phyloP scores from a whole-genome alignment of 2,329 filamentous ascomycete species.

The Penicillium sp. region DNA sequence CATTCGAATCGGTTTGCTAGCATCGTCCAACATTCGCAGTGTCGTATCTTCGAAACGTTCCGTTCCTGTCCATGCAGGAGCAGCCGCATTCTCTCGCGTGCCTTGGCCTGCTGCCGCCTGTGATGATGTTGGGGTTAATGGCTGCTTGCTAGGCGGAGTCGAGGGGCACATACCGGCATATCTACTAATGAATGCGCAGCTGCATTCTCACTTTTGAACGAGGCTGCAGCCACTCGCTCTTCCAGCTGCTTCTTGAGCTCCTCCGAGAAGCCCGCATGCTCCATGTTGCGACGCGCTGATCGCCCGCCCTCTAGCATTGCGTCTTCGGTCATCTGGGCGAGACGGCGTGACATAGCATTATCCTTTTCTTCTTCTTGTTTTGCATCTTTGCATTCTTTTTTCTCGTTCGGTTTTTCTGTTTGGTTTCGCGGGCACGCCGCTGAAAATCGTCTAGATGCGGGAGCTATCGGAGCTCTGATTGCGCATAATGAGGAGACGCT shows the following conservation, averaged over 20 bases:
- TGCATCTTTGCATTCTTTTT: conserved; percentile 11
- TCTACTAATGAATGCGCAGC: conserved; percentile 56
- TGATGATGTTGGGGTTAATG: background rate
- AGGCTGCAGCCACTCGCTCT: conserved; percentile 59
- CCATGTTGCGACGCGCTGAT: conserved; percentile 58
- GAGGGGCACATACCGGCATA: conserved; percentile 48
- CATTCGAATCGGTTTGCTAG: conserved; percentile 58
- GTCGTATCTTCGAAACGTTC: conserved; percentile 75
- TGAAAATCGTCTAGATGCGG: conserved; percentile 23
- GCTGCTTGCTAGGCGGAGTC: background rate
- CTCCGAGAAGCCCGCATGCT: conserved; percentile 64
- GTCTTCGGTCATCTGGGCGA: conserved; percentile 64
- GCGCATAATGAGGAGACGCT: conserved; percentile 14
- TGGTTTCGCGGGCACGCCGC: conserved; percentile 25
- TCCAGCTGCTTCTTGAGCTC: conserved; percentile 61
- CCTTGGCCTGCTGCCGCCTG: conserved; percentile 65
- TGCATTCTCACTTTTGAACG: conserved; percentile 56
- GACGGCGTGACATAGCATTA: conserved; percentile 60
- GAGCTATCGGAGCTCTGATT: conserved; percentile 14
- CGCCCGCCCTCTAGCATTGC: conserved; percentile 57
- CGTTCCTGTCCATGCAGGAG: conserved; percentile 74
- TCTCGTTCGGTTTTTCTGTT: conserved; percentile 18
- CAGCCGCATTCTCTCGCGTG: conserved; percentile 67
- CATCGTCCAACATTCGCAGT: conserved; percentile 74
- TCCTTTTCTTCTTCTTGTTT: conserved; percentile 37